phyloP scores from a whole-genome alignment of 306 rosid species.

The Begonia fuchsioides region DNA sequence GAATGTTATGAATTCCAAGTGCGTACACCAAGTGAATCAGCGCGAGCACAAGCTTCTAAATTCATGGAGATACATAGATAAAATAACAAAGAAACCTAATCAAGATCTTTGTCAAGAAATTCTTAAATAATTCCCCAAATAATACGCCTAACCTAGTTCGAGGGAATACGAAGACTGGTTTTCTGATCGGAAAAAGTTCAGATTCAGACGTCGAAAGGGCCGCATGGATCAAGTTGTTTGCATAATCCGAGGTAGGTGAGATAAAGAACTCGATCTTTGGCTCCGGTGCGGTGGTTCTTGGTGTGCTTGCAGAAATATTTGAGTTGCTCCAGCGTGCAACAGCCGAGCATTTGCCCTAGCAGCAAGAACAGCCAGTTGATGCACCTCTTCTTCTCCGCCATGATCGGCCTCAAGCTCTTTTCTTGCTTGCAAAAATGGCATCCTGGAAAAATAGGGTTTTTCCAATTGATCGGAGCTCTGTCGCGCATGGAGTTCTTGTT shows the following conservation, averaged over 20 bases:
- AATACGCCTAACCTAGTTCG: no score
- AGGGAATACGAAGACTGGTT: no score
- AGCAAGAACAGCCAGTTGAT: constrained; percentile 62
- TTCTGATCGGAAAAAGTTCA: no score
- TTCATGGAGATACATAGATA: no score
- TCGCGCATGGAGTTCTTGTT: constrained; percentile 6
- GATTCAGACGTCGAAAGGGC: constrained; percentile 10
- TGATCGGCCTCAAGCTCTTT: constrained; percentile 22
- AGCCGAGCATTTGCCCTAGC: constrained; percentile 32
- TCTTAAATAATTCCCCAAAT: no score
- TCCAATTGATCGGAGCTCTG: constrained; percentile 32
- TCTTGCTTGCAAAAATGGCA: constrained; percentile 25
- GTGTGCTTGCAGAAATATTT: constrained; percentile 40
- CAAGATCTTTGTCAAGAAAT: no score
- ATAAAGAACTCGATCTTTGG: constrained; percentile 45
- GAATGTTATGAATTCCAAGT: no score
- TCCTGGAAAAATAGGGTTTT: constrained; percentile 9
- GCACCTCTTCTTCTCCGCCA: constrained; percentile 5
- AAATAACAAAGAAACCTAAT: no score
- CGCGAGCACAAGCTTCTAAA: no score
- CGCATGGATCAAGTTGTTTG: constrained; percentile 25
- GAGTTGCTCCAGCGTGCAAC: constrained; percentile 32
- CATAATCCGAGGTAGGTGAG: constrained; percentile 21
- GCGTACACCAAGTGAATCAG: no score
- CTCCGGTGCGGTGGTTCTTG: constrained; percentile 34